Base-by-base conservation (phyloP, 2,329 filamentous ascomycete species). In the Neopestalotiopsis rosae region DNA sequence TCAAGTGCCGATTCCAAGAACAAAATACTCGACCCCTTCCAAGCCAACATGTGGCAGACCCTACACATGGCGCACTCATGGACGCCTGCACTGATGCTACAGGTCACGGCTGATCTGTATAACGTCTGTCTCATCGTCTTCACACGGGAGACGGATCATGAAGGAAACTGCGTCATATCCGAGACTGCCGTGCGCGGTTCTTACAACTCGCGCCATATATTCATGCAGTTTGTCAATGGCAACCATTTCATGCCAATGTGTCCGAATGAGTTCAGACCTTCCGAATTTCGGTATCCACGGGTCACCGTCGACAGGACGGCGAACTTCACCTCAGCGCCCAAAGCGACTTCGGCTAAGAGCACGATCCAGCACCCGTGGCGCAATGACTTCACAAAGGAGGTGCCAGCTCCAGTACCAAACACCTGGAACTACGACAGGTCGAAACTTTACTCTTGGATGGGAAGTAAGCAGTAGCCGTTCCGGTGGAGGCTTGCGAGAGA, bases 91-190 rank as follows among this genome's bases (percentile, higher is more conserved):
- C 71, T 74, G 10, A 74, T 79, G 69, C 72, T 77, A 52, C 72
- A 77, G 66, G 67, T 81, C 5, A 80, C 77, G 0, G 79, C 79
- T 1, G 78, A 80, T 65, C 71, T 81, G 4, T 80, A 80, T 65
- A 75, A 76, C 6, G 68, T 80, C 10, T 77, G 74, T 67, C 65
- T 80, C 24, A 72, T 79, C 3, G 74, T 78, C 24, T 81, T 78
- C 70, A 76, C 74, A 14, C 71, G 71, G n/a, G 40, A 72, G 20
- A 56, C 69, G 63, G 75, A 73, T n/a, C 71, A 69, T 30, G 24
- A 72, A 17, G 56, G 69, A 63, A 61, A 71, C 4, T 24, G 9
- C 17, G 57, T 62, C 57, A 71, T 77, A 17, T 72, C 73, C 34
- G 74, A 78, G 68, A 73, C 77, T 56, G 74, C 71, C 32, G 70